phyloP scores from a whole-genome alignment of 192 early-diverging fungal genomes.

The Hyaloraphidium curvatum region DNA sequence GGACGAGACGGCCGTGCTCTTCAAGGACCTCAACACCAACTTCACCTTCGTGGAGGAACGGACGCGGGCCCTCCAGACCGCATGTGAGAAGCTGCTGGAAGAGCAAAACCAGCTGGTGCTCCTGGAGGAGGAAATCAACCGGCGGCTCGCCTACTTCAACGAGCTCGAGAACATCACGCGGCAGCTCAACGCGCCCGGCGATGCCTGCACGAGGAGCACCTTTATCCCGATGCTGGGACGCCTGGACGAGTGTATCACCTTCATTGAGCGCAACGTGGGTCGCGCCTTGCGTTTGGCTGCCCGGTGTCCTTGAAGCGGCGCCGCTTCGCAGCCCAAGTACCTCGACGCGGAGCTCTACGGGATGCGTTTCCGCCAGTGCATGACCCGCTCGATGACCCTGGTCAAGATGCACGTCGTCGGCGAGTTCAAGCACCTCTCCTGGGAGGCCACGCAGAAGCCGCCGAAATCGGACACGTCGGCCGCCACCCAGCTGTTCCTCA shows the following conservation, averaged over 20 bases:
- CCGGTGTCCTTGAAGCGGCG: not conserved
- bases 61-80: conserved; percentile 53
- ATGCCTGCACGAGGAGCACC: conserved; percentile 15
- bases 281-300: not conserved
- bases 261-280: conserved; percentile 51
- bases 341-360: conserved; percentile 80
- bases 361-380: conserved; percentile 84
- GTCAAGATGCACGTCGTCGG: conserved; percentile 74
- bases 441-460: not conserved
- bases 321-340: conserved; percentile 32
- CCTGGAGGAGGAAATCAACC: conserved; percentile 33
- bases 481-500: conserved; percentile 20
- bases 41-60: conserved; percentile 63
- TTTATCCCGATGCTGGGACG: conserved; percentile 63
- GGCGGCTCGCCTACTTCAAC: conserved; percentile 57
- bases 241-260: conserved; percentile 60
- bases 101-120: conserved; percentile 43
- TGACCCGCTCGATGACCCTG: conserved; percentile 78
- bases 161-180: conserved; percentile 63
- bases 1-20: conserved; percentile 26
- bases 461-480: not conserved
- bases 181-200: conserved; percentile 64
- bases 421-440: not conserved
- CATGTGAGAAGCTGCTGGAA: conserved; percentile 57
- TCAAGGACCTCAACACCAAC: conserved; percentile 40